Conservation (phyloP, 345 rosid species). For the Erysimum cheiranthoides region DNA sequence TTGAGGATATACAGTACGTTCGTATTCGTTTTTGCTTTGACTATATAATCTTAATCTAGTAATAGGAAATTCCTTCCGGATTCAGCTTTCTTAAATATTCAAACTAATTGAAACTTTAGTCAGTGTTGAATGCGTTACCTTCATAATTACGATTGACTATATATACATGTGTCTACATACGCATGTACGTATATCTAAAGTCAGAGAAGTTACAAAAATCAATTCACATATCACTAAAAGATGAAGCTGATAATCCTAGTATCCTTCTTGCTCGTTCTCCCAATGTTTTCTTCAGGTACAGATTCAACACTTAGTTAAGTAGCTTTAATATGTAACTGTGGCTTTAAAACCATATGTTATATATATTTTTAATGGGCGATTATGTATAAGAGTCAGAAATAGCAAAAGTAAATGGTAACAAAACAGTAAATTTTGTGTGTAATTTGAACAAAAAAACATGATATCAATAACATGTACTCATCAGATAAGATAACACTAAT, state of each 20-base stretch:
- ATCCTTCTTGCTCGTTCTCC: conserved; percentile 37
- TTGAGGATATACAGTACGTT: background rate
- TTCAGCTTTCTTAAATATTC: background rate
- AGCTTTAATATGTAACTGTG: background rate
- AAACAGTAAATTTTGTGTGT: no score
- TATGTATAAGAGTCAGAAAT: no score
- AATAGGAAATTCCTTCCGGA: background rate
- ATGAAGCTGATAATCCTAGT: conserved; percentile 37
- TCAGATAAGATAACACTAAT: no score
- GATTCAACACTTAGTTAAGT: background rate
- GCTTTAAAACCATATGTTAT: background rate
- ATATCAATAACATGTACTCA: no score
- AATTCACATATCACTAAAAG: background rate
- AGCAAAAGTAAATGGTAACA: no score
- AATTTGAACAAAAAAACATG: no score
- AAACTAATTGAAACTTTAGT: background rate
- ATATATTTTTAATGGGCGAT: no score
- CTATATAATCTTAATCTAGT: background rate
- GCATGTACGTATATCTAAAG: background rate
- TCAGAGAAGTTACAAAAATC: background rate
- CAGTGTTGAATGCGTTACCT: conserved; percentile 1
- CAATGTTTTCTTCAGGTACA: conserved; percentile 39
- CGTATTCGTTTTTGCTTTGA: conserved; percentile 6
- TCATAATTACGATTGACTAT: background rate
- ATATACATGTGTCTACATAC: background rate